Evolutionary conservation across 306 rosid genomes (phyloP).

Genomic region (Lotus japonicus): DNA sequence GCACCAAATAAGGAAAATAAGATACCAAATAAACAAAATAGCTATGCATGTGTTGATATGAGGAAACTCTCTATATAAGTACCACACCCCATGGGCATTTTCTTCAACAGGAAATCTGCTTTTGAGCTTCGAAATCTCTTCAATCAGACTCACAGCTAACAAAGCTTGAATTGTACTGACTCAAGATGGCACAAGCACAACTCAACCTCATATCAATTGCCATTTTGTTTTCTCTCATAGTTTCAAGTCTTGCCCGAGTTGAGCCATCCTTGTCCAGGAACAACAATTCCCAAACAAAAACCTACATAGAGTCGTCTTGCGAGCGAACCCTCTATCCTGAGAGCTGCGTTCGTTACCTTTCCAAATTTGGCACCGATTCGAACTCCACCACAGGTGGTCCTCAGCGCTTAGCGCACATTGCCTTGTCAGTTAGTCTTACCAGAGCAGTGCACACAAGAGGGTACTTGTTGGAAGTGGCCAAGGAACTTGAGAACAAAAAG

Average conservation of each 20-base stretch:
- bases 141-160: background rate
- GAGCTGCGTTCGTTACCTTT: conserved; percentile 38
- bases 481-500: conserved; percentile 26
- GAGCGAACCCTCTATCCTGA: conserved; percentile 33
- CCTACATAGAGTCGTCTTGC: conserved; percentile 48
- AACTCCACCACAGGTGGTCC: conserved; percentile 30
- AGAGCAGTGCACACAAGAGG: conserved; percentile 15
- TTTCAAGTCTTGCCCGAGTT: background rate
- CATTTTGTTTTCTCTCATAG: conserved; percentile 21
- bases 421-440: conserved; percentile 45
- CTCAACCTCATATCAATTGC: conserved; percentile 7
- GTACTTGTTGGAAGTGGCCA: conserved; percentile 15
- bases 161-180: background rate
- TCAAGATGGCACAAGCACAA: conserved; percentile 39
- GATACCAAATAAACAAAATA: background rate
- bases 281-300: conserved; percentile 1
- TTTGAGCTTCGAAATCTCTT: background rate
- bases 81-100: background rate
- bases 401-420: conserved; percentile 37
- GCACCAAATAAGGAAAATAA: background rate
- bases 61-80: conserved; percentile 20
- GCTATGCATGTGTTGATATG: conserved; percentile 14
- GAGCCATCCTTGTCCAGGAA: conserved; percentile 17
- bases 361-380: too few species aligned
- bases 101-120: background rate